Conservation (phyloP, 2,329 filamentous ascomycete species). For the Xylaria sp. region DNA sequence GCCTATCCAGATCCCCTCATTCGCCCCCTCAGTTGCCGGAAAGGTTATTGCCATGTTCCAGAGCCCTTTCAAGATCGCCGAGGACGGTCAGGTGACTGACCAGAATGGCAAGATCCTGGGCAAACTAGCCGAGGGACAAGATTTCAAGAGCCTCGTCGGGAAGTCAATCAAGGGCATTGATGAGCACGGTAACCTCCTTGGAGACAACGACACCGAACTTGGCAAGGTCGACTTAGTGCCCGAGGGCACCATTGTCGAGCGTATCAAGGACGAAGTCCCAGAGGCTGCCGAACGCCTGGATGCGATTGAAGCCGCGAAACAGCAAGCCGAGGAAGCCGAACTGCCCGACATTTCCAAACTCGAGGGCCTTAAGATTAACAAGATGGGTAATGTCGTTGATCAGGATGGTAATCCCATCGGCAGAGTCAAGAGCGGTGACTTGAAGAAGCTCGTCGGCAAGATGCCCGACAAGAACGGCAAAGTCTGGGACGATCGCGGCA, state of each 20-base stretch:
- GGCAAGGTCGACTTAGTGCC: slow-evolving; percentile 67
- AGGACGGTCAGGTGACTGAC: slow-evolving; percentile 61
- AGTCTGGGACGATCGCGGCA: slow-evolving; percentile 51
- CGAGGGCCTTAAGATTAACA: slow-evolving; percentile 56
- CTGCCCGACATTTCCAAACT: slow-evolving; percentile 50
- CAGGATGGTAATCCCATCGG: slow-evolving; percentile 57
- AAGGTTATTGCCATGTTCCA: slow-evolving; percentile 51
- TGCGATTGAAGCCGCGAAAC: slow-evolving; percentile 51
- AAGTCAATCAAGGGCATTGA: slow-evolving; percentile 76
- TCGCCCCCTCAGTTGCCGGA: slow-evolving; percentile 48
- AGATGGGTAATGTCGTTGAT: slow-evolving; percentile 59
- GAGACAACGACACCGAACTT: slow-evolving; percentile 72
- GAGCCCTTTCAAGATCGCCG: slow-evolving; percentile 55
- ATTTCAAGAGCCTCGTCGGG: slow-evolving; percentile 54
- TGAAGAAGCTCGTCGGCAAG: slow-evolving; percentile 56
- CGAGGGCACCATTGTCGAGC: slow-evolving; percentile 54
- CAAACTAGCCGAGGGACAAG: slow-evolving; percentile 48
- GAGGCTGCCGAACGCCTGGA: slow-evolving; percentile 49
- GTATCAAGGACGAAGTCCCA: slow-evolving; percentile 49
- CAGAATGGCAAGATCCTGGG: slow-evolving; percentile 56
- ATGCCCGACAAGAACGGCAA: slow-evolving; percentile 58
- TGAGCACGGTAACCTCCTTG: slow-evolving; percentile 72
- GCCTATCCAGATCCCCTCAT: slow-evolving; percentile 48
- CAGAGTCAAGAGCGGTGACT: slow-evolving; percentile 55
- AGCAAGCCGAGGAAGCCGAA: slow-evolving; percentile 34